A percentile compares a stretch with the other conserved stretches of the same genome.
Conservation (phyloP, 2,329 filamentous ascomycete species). For the Penicillium sp. region DNA sequence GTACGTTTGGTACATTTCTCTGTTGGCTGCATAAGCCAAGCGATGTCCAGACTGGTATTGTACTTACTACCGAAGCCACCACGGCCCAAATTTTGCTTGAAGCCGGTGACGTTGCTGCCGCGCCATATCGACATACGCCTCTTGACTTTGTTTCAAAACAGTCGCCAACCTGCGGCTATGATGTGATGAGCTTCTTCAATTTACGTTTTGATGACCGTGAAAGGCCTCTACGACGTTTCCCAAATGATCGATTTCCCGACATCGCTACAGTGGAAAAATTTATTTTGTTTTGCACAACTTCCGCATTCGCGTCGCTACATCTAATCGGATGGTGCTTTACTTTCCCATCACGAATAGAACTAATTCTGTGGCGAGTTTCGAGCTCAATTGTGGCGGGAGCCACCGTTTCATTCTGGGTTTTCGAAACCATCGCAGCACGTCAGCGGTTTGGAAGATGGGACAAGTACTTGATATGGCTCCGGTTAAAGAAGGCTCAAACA, state of each 20-base stretch:
- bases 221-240: neutral
- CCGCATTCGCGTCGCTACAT: neutral
- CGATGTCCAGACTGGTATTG: slow-evolving; percentile 2
- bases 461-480: slow-evolving; percentile 1
- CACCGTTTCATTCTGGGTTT: neutral
- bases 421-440: slow-evolving; percentile 1
- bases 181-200: neutral
- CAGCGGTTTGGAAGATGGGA: slow-evolving; percentile 2
- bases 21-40: slow-evolving; percentile 3
- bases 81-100: neutral
- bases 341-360: neutral
- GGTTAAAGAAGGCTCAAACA: neutral
- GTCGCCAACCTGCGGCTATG: neutral
- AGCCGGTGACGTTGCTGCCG: neutral
- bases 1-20: neutral
- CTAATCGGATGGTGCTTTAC: neutral
- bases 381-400: slow-evolving; percentile 1
- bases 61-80: neutral
- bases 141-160: slow-evolving; percentile 2
- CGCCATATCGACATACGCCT: neutral
- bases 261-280: slow-evolving; percentile 1
- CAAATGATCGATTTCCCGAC: slow-evolving; percentile 1
- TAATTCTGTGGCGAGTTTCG: neutral
- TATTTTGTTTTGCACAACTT: neutral
- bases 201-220: slow-evolving; percentile 1